A percentile compares a stretch with the other conserved stretches of the same genome.
Conservation (phyloP, 2,329 filamentous ascomycete species). For the Penicillium sp. region DNA sequence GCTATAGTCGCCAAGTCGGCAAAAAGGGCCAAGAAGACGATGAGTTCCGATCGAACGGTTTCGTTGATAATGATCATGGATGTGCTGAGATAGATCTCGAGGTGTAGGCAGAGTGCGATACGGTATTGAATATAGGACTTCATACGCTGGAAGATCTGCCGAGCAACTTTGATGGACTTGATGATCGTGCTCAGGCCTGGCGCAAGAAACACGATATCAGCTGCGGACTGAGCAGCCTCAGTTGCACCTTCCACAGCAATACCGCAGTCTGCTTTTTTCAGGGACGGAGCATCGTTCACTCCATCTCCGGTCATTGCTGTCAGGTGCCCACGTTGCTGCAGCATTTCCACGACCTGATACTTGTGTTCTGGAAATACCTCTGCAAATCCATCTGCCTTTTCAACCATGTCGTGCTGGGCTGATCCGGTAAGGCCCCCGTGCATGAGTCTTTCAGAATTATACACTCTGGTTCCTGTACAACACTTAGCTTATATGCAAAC, state of each 20-base stretch:
- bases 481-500: too few species aligned
- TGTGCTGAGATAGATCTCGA: conserved; percentile 74
- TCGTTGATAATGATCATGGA: conserved; percentile 81
- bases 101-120: conserved; percentile 71
- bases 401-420: conserved; percentile 73
- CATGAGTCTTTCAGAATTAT: conserved; percentile 76
- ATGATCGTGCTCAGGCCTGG: conserved; percentile 71
- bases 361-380: conserved; percentile 76
- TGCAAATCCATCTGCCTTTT: conserved; percentile 71
- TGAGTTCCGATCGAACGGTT: conserved; percentile 69
- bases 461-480: conserved; percentile 60
- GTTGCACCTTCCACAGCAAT: conserved; percentile 72
- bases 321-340: conserved; percentile 70
- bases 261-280: conserved; percentile 74
- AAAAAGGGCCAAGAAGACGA: conserved; percentile 78
- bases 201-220: conserved; percentile 73
- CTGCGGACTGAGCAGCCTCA: conserved; percentile 71
- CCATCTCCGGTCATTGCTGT: conserved; percentile 76
- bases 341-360: conserved; percentile 74
- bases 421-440: conserved; percentile 72
- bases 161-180: conserved; percentile 70
- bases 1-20: conserved; percentile 78
- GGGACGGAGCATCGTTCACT: conserved; percentile 72
- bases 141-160: conserved; percentile 77
- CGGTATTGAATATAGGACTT: conserved; percentile 76